Evolutionary conservation across 2,329 filamentous ascomycete species (phyloP).

Genomic region (Claviceps pazoutovae): DNA sequence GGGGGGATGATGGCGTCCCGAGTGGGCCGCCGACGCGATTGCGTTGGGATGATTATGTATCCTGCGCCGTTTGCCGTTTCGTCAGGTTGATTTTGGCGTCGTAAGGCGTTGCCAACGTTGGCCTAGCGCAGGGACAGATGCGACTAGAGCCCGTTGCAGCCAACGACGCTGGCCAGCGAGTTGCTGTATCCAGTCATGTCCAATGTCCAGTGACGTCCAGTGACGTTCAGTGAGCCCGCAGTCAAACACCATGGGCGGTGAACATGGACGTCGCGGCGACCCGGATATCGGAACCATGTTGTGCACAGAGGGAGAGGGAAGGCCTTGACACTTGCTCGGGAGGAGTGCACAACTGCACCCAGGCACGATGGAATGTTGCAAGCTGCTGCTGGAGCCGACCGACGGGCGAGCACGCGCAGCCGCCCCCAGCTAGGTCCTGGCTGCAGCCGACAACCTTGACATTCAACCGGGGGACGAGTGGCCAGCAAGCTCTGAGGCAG

Average conservation of each 20-base stretch:
- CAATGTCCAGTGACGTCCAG: too few relatives aligned
- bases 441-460: constrained; percentile 3
- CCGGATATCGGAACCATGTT: too few relatives aligned
- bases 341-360: background rate
- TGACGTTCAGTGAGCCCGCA: too few relatives aligned
- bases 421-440: constrained; percentile 3
- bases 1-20: constrained; percentile 1
- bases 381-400: constrained; percentile 3
- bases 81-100: background rate
- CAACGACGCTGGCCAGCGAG: background rate
- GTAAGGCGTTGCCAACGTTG: background rate
- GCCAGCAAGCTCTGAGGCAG: background rate
- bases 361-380: background rate
- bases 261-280: background rate
- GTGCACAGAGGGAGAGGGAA: background rate
- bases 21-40: constrained; percentile 5
- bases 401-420: constrained; percentile 2
- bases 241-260: background rate
- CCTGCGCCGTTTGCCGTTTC: too few relatives aligned
- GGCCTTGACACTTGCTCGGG: background rate
- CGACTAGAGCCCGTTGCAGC: background rate
- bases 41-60: background rate
- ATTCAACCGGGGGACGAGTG: constrained; percentile 1
- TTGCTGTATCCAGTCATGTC: background rate
- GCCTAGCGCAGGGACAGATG: background rate